Conservation (phyloP, 768 basidiomycete species). For the Psilocybe azurescens region DNA sequence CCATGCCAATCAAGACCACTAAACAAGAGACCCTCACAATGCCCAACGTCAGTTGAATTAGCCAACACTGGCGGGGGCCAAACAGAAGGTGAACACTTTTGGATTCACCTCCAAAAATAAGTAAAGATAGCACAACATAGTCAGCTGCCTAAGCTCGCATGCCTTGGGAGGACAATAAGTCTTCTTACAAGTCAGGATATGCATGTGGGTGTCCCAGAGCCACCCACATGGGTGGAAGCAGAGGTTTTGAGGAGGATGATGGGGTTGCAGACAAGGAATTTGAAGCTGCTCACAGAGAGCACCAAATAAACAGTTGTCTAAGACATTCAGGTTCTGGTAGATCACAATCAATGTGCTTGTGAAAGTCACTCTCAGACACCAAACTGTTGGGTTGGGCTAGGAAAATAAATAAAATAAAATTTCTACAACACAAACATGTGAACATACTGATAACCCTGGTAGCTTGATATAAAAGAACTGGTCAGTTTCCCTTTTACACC, state of each 20-base stretch:
- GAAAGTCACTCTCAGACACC: slow-evolving; percentile 71
- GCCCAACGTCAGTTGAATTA: too few relatives aligned
- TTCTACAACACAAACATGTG: slow-evolving; percentile 2
- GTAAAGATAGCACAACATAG: too few relatives aligned
- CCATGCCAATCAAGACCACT: too few relatives aligned
- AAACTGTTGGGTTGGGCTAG: slow-evolving; percentile 79
- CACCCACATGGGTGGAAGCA: slow-evolving; percentile 30
- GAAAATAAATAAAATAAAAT: slow-evolving; percentile 7
- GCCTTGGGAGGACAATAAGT: too few relatives aligned
- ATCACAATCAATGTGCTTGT: slow-evolving; percentile 81
- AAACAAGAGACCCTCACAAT: too few relatives aligned
- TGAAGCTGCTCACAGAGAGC: slow-evolving; percentile 61
- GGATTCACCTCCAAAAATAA: too few relatives aligned
- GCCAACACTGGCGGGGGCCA: too few relatives aligned
- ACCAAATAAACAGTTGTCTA: slow-evolving; percentile 77
- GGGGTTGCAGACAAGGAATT: slow-evolving; percentile 28
- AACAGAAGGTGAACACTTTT: too few relatives aligned
- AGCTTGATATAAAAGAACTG: slow-evolving; percentile 69
- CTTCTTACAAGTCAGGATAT: too few relatives aligned
- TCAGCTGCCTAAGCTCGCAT: too few relatives aligned
- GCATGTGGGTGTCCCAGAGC: too few relatives aligned
- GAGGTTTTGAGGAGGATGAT: slow-evolving; percentile 25
- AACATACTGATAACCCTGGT: slow-evolving; percentile 76
- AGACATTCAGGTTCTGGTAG: slow-evolving; percentile 76
- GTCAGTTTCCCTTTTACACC: slow-evolving; percentile 74